Conservation (phyloP, 805 yeast species). For the Candida coquimbonensis region DNA sequence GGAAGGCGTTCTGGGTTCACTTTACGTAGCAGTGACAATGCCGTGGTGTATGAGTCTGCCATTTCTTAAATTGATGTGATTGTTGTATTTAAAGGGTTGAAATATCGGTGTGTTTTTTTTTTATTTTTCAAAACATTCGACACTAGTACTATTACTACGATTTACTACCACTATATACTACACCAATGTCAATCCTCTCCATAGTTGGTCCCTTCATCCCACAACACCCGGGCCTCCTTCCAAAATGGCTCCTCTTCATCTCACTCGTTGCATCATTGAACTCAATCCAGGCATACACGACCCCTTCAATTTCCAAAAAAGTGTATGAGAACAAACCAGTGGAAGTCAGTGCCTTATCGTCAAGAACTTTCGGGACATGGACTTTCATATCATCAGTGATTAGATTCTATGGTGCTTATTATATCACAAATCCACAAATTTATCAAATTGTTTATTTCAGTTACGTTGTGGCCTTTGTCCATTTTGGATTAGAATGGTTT, state of each 20-base stretch:
- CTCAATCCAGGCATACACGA: slow-evolving; percentile 76
- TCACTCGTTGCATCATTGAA: slow-evolving; percentile 91
- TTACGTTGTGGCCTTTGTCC: slow-evolving; percentile 74
- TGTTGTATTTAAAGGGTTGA: background rate
- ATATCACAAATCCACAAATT: slow-evolving; percentile 59
- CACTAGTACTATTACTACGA: no score
- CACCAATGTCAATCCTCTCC: slow-evolving; percentile 27
- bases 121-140: no score
- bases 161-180: no score
- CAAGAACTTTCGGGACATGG: slow-evolving; percentile 99
- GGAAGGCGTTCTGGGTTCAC: slow-evolving; percentile 59
- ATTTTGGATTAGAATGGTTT: slow-evolving; percentile 80
- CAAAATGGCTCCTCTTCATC: slow-evolving; percentile 73
- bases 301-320: slow-evolving; percentile 68
- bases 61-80: background rate
- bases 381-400: slow-evolving; percentile 80
- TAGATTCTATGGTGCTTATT: slow-evolving; percentile 81
- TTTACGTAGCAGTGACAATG: slow-evolving; percentile 70
- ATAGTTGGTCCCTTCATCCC: slow-evolving; percentile 33
- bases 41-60: slow-evolving; percentile 60
- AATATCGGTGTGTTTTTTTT: background rate
- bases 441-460: slow-evolving; percentile 76
- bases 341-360: slow-evolving; percentile 63
- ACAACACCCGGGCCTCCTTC: slow-evolving; percentile 48
- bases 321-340: slow-evolving; percentile 66